Conservation (phyloP, 2,329 filamentous ascomycete species). For the Plenodomus lindquistii region DNA sequence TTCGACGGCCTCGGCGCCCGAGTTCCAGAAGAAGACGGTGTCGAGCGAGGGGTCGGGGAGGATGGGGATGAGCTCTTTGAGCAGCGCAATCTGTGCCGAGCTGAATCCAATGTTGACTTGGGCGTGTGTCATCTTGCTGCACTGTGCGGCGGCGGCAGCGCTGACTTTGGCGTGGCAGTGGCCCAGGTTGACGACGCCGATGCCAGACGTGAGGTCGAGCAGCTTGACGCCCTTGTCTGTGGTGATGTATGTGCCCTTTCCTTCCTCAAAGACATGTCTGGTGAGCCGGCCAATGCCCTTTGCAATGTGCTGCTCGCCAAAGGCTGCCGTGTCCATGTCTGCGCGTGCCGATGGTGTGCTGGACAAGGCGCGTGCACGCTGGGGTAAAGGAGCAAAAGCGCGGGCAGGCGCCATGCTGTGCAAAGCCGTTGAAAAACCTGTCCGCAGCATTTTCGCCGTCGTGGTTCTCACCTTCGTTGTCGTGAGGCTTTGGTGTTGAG, state of each 20-base stretch:
- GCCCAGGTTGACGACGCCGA: constrained; percentile 35
- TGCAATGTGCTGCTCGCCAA: constrained; percentile 36
- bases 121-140: constrained; percentile 34
- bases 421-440: constrained; percentile 11
- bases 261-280: constrained; percentile 37
- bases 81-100: constrained; percentile 30
- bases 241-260: constrained; percentile 33
- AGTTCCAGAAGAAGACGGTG: constrained; percentile 37
- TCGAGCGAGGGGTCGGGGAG: constrained; percentile 33
- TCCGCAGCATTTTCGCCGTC: constrained; percentile 14
- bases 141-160: constrained; percentile 33
- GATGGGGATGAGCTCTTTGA: constrained; percentile 33
- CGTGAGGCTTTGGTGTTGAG: neutral
- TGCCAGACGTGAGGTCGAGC: constrained; percentile 34
- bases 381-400: constrained; percentile 7
- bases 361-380: constrained; percentile 20
- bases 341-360: constrained; percentile 14
- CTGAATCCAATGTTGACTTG: constrained; percentile 39
- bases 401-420: constrained; percentile 18
- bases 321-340: constrained; percentile 27
- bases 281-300: constrained; percentile 36
- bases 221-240: constrained; percentile 38
- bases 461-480: constrained; percentile 2
- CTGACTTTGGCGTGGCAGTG: constrained; percentile 39
- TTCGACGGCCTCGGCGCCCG: constrained; percentile 35